Evolutionary conservation across 306 rosid species (phyloP).

Genomic region (Quillaja saponaria): DNA sequence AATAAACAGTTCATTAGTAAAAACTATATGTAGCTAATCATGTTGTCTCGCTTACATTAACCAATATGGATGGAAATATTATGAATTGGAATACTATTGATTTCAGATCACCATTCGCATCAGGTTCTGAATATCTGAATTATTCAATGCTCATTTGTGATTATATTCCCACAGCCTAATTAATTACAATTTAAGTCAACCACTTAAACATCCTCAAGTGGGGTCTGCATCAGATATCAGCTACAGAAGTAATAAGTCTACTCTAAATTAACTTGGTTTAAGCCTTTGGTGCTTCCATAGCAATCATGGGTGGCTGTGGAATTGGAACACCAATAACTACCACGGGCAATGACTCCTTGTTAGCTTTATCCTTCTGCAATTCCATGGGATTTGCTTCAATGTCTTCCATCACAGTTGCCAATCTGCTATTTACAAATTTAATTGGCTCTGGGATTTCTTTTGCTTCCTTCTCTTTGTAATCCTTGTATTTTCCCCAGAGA

Average conservation of each 20-base stretch:
- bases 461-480: slow-evolving; percentile 56
- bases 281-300: slow-evolving; percentile 36
- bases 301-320: slow-evolving; percentile 22
- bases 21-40: no score
- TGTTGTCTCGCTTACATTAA: no score
- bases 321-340: slow-evolving; percentile 32
- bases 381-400: slow-evolving; percentile 41
- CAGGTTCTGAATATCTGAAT: no score
- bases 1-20: no score
- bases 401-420: slow-evolving; percentile 45
- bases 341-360: slow-evolving; percentile 22
- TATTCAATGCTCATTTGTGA: no score
- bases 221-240: slow-evolving; percentile 8
- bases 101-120: no score
- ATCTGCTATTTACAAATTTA: slow-evolving; percentile 35
- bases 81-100: no score
- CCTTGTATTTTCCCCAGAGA: slow-evolving; percentile 88
- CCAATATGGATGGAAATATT: no score
- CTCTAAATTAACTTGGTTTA: background rate
- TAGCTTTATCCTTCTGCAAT: slow-evolving; percentile 45
- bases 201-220: background rate
- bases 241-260: no score
- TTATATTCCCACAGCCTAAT: background rate
- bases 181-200: background rate
- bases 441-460: slow-evolving; percentile 32